These are phyloP conservation scores for Rhodotorula toruloides DNA, from an alignment of 768 basidiomycete genomes.

Conservation along the genomic window DNA sequence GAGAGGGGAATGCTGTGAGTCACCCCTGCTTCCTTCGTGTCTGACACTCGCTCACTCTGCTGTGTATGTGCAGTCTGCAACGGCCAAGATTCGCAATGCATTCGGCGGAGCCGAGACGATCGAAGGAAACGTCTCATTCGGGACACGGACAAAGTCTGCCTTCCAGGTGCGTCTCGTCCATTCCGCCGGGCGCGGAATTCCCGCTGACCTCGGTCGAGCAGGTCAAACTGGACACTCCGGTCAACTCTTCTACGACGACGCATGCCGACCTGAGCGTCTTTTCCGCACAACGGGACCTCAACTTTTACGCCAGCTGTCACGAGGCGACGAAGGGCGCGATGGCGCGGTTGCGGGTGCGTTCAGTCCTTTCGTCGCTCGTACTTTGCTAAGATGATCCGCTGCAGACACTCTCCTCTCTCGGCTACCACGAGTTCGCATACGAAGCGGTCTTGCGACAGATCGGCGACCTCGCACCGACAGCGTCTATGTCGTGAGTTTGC, in stretches of 20 bases:
- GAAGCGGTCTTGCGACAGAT: slow-evolving; percentile 76
- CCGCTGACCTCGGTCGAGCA: slow-evolving; percentile 18
- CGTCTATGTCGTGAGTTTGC: slow-evolving; percentile 73
- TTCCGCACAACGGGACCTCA: slow-evolving; percentile 72
- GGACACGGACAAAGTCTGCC: slow-evolving; percentile 78
- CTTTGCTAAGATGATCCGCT: slow-evolving; percentile 18
- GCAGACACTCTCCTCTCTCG: slow-evolving; percentile 35
- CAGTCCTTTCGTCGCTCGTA: slow-evolving; percentile 47
- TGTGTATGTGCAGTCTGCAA: slow-evolving; percentile 67
- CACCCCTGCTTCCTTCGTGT: neutral
- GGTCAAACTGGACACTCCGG: slow-evolving; percentile 47
- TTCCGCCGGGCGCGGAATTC: too few species aligned
- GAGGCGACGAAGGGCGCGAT: slow-evolving; percentile 63
- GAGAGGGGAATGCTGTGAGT: slow-evolving; percentile 68
- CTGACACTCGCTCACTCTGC: neutral
- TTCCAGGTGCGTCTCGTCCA: slow-evolving; percentile 58
- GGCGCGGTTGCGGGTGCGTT: slow-evolving; percentile 61
- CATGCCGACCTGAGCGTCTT: slow-evolving; percentile 67
- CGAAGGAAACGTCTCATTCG: slow-evolving; percentile 72
- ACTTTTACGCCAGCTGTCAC: slow-evolving; percentile 66
- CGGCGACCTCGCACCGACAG: slow-evolving; percentile 62
- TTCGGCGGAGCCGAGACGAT: slow-evolving; percentile 88
- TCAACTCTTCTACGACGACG: slow-evolving; percentile 56
- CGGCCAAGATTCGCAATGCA: slow-evolving; percentile 74
- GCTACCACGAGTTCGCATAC: slow-evolving; percentile 71